Base-by-base conservation (phyloP, 1,284 basidiomycete genomes). In the Ganoderma sp. region DNA sequence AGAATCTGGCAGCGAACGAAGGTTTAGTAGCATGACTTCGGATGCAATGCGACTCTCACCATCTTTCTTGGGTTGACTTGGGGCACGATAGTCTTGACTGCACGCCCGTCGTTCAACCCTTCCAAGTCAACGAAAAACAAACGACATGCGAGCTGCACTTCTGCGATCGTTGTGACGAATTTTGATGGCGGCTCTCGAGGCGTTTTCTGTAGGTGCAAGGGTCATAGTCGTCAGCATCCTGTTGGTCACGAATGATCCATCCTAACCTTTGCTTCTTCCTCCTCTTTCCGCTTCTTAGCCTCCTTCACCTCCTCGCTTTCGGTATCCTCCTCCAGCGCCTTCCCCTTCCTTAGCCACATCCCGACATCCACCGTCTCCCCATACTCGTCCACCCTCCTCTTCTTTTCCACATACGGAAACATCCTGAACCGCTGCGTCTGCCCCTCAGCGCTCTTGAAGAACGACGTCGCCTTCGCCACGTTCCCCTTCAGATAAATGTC, bases 401-500 rank as follows among this genome's bases (percentile, higher is more conserved):
- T 96, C 78, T 95, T 92, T 81, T 99, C 97, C 48, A 98, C 89
- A 75, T 96, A 96, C 0, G 98, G 98, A 81, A 99, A 99, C 94
- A 99, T 98, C 73, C 98, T 87, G 79, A 94, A 99, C 54, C 97
- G 87, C 76, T 90, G 92, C 50, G 84, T 84, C 74, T 89, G 90
- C 39, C 82, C 85, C 65, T 85, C 89, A 43, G 87, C 84, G 72
- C 83, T 90, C 80, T 94, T 94, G 84, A 96, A 95, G 80, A 96
- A 97, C 1, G 90, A 90, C 0, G 88, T 92, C 28, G 90, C 84
- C 71, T 92, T 92, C 59, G 91, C 91, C 45, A 96, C 90, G 76
- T 97, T 94, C 7, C 97, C 98, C 78, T 97, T 98, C 71, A 99
- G 85, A 79, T 96, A 99, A 74, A 99, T 98, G 79, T 99, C 97